Evolutionary conservation across 2,329 filamentous ascomycete species (phyloP).

Genomic region (Fusarium redolens): DNA sequence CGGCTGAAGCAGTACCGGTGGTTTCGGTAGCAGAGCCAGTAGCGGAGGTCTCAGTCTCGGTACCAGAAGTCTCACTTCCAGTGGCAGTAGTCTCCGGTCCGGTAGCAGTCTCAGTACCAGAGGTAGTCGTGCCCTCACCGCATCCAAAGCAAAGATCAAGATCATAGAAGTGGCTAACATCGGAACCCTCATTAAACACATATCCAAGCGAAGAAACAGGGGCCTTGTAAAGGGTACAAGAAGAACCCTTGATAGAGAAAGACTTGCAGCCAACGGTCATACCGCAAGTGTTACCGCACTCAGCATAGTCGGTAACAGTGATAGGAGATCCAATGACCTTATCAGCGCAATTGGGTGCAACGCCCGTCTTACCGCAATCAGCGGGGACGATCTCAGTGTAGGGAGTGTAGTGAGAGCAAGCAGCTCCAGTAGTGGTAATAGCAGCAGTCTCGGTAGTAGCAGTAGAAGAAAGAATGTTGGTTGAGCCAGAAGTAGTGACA

Average conservation of each 20-base stretch:
- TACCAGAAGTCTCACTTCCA: background rate
- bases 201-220: background rate
- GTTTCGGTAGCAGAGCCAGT: background rate
- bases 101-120: conserved; percentile 9
- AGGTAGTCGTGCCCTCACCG: conserved; percentile 17
- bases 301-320: background rate
- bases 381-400: background rate
- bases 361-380: conserved; percentile 16
- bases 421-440: conserved; percentile 23
- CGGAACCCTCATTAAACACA: background rate
- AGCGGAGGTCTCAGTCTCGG: background rate
- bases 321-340: conserved; percentile 6
- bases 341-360: background rate
- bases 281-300: conserved; percentile 28
- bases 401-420: conserved; percentile 26
- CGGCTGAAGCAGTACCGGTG: background rate
- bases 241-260: conserved; percentile 13
- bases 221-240: conserved; percentile 19
- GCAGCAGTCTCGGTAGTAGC: conserved; percentile 8
- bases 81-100: background rate
- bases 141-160: conserved; percentile 34
- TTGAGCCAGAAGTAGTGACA: conserved; percentile 18
- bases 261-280: conserved; percentile 33
- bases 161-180: conserved; percentile 19
- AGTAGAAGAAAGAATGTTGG: conserved; percentile 17